phyloP scores from a whole-genome alignment of 2,329 filamentous ascomycete species.

The Neurospora sp. region DNA sequence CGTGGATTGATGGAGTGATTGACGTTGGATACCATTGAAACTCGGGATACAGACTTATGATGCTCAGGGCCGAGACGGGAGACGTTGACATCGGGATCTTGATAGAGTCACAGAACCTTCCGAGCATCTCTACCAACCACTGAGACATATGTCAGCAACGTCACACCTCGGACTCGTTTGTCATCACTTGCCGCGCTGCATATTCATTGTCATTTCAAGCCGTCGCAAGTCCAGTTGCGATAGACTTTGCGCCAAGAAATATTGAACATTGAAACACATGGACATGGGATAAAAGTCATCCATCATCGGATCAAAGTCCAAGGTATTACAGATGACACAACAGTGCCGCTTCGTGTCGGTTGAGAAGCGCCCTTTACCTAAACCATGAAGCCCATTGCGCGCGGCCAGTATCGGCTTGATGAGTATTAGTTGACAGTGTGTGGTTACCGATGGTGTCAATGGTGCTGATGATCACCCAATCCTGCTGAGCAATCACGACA shows the following conservation, averaged over 20 bases:
- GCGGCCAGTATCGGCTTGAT: conserved; percentile 4
- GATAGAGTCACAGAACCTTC: not conserved
- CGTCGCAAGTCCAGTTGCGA: not conserved
- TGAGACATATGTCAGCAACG: not conserved
- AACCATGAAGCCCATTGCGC: not conserved
- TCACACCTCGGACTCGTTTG: not conserved
- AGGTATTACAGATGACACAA: not conserved
- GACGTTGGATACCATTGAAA: not conserved
- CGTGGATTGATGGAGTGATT: not conserved
- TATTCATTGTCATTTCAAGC: not conserved
- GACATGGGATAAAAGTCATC: not conserved
- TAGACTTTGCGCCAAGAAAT: not conserved
- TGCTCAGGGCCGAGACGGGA: not conserved
- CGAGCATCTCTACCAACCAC: not conserved
- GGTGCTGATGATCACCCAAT: not conserved
- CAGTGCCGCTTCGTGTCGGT: not conserved
- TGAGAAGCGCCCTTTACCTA: not conserved
- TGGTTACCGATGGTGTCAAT: not conserved
- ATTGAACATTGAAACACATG: not conserved
- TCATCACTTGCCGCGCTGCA: not conserved
- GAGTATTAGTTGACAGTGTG: not conserved
- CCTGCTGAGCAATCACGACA: conserved; percentile 6
- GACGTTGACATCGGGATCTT: not conserved
- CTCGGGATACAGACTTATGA: not conserved
- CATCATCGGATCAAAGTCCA: not conserved